These are phyloP conservation scores for Backusella sp. DNA, from an alignment of 192 early-diverging fungal species.

Conservation along the genomic window DNA sequence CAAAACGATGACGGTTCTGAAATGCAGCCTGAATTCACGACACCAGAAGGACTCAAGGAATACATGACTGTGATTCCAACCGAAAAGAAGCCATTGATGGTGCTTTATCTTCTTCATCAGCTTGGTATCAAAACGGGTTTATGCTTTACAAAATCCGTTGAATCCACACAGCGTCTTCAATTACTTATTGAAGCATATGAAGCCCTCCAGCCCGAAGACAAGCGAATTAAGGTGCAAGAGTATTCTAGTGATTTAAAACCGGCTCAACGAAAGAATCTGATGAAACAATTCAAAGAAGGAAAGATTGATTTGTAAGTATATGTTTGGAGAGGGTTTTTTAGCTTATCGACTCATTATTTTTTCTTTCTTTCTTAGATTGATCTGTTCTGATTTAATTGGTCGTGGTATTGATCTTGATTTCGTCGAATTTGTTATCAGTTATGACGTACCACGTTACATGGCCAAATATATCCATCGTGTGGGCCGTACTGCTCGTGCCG, in stretches of 20 bases:
- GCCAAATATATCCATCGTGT: constrained; percentile 91
- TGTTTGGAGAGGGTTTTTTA: not conserved
- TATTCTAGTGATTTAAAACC: constrained; percentile 73
- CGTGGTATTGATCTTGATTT: constrained; percentile 87
- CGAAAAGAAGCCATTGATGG: constrained; percentile 78
- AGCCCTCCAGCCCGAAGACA: constrained; percentile 5
- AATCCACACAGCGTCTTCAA: constrained; percentile 82
- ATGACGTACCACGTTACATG: constrained; percentile 82
- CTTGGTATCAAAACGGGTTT: constrained; percentile 57
- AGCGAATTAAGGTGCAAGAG: constrained; percentile 53
- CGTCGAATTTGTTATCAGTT: constrained; percentile 80
- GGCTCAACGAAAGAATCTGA: constrained; percentile 56
- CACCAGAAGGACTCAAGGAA: constrained; percentile 65
- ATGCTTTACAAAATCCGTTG: constrained; percentile 90
- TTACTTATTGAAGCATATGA: constrained; percentile 67
- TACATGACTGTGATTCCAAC: constrained; percentile 63
- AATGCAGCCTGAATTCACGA: constrained; percentile 46
- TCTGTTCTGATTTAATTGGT: constrained; percentile 85
- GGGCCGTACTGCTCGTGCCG: constrained; percentile 89
- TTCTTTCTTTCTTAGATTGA: constrained; percentile 40
- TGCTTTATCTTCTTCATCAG: constrained; percentile 79
- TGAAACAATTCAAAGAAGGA: constrained; percentile 67
- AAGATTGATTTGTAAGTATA: constrained; percentile 56
- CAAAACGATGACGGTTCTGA: constrained; percentile 45
- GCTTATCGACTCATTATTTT: no score